These are phyloP conservation scores for Heterobasidion irregulare DNA, from an alignment of 1,284 basidiomycete genomes.

Conservation along the genomic window DNA sequence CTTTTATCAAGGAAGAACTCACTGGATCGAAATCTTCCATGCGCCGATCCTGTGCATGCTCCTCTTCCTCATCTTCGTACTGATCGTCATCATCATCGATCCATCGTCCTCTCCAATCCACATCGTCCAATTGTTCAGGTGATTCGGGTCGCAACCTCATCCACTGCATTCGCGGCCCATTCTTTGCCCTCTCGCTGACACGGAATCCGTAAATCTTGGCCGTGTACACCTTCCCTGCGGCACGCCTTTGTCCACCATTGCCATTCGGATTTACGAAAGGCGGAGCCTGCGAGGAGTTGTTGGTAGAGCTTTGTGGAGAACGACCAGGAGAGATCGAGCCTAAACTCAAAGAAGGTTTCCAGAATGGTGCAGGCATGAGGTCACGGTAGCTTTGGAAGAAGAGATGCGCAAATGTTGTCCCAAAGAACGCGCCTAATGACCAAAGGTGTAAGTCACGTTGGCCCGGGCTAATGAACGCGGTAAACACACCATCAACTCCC, in stretches of 20 bases:
- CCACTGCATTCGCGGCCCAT: constrained; percentile 97
- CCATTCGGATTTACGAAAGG: constrained; percentile 77
- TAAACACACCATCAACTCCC: constrained; percentile 78
- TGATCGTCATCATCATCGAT: constrained; percentile 68
- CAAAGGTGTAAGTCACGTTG: constrained; percentile 1
- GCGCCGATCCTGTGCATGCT: constrained; percentile 57
- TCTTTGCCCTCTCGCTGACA: constrained; percentile 78
- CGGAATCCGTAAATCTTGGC: constrained; percentile 93
- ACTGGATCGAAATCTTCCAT: constrained; percentile 83
- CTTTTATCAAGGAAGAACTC: constrained; percentile 19
- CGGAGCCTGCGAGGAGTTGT: constrained; percentile 36
- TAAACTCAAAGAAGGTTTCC: constrained; percentile 47
- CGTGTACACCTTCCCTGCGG: constrained; percentile 80
- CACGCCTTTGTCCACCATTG: constrained; percentile 81
- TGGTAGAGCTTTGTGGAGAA: constrained; percentile 24
- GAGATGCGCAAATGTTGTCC: constrained; percentile 95
- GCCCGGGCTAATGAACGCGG: background rate
- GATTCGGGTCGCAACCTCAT: constrained; percentile 78
- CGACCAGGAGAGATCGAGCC: constrained; percentile 45
- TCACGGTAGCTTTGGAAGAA: constrained; percentile 98
- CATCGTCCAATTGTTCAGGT: constrained; percentile 74
- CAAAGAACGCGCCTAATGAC: constrained; percentile 89
- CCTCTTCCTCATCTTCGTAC: constrained; percentile 45
- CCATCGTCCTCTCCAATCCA: constrained; percentile 85
- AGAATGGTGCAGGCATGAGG: constrained; percentile 82